Conservation (phyloP, 176 grass and related monocot species). For the Triticum dicoccoides region DNA sequence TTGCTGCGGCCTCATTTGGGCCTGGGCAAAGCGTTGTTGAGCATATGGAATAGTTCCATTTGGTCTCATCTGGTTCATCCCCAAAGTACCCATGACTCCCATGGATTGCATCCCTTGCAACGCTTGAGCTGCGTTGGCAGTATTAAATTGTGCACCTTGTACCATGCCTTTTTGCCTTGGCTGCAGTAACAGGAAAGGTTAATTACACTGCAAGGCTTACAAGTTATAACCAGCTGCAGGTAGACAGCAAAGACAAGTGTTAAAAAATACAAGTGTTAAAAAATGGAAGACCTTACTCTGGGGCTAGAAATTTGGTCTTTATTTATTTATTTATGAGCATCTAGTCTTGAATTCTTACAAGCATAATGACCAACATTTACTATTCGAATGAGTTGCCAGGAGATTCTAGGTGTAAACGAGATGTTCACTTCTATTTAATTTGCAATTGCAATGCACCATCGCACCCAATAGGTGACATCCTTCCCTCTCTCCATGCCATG, state of each 20-base stretch:
- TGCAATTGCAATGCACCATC: conserved; percentile 2
- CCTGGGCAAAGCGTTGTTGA: conserved; percentile 74
- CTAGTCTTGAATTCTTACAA: not conserved
- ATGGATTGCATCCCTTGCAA: conserved; percentile 94
- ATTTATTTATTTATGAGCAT: not conserved
- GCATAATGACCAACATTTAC: not conserved
- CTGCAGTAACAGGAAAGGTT: conserved; percentile 45
- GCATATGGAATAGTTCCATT: conserved; percentile 78
- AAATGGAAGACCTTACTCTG: not conserved
- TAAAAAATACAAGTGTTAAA: not conserved
- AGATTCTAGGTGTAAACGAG: not conserved
- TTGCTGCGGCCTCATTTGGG: conserved; percentile 82
- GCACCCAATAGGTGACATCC: conserved; percentile 7
- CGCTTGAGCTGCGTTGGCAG: conserved; percentile 56
- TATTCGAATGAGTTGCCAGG: not conserved
- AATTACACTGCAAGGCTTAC: conserved; percentile 19
- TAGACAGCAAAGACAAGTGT: not conserved
- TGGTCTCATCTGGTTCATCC: conserved; percentile 83
- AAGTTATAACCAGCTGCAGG: conserved; percentile 17
- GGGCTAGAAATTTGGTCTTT: not conserved
- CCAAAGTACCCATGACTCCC: conserved; percentile 77
- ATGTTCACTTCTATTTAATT: conserved; percentile 18
- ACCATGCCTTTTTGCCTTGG: conserved; percentile 78
- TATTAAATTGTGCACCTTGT: conserved; percentile 73
- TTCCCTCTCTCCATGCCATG: not conserved